Evolutionary conservation across 2,329 filamentous ascomycete genomes (phyloP).

Genomic region (Penicillium crustosum): DNA sequence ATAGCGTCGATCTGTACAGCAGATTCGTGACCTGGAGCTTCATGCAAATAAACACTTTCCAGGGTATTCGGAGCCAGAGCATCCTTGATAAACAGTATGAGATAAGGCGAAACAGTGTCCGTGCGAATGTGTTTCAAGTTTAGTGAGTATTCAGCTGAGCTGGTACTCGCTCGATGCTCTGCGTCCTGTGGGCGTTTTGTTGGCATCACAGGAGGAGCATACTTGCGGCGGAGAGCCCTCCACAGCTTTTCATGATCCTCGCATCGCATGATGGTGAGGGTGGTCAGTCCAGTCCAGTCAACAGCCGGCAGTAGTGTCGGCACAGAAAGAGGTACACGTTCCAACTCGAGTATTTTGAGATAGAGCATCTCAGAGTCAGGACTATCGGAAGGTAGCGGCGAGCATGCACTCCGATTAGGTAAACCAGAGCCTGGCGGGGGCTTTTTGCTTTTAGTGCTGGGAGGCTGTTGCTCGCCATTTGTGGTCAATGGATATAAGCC

Average conservation of each 20-base stretch:
- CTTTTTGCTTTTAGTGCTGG: neutral
- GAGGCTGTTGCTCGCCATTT: neutral
- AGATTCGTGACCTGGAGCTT: slow-evolving; percentile 57
- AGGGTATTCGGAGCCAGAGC: slow-evolving; percentile 74
- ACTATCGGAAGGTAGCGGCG: slow-evolving; percentile 10
- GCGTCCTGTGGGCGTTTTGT: slow-evolving; percentile 10
- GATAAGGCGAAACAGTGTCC: slow-evolving; percentile 65
- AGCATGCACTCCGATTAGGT: slow-evolving; percentile 2
- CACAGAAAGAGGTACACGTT: slow-evolving; percentile 71
- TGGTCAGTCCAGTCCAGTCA: slow-evolving; percentile 72
- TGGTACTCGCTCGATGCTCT: slow-evolving; percentile 4
- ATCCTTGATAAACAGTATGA: slow-evolving; percentile 74
- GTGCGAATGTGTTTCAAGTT: slow-evolving; percentile 73
- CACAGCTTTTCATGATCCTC: slow-evolving; percentile 71
- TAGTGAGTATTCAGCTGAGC: slow-evolving; percentile 57
- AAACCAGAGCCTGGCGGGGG: neutral
- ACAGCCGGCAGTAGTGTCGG: slow-evolving; percentile 68
- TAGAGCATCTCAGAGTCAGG: slow-evolving; percentile 51
- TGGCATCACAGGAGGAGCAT: slow-evolving; percentile 45
- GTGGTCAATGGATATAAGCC: neutral
- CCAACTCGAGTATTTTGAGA: slow-evolving; percentile 71
- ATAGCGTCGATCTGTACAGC: slow-evolving; percentile 68
- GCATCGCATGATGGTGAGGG: slow-evolving; percentile 72
- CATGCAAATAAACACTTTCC: slow-evolving; percentile 76
- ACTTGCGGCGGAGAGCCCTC: slow-evolving; percentile 67